Evolutionary conservation across 768 basidiomycete species (phyloP), one percentile per base, ranked within the genome.

Genomic region (Leucosporidium scottii): DNA sequence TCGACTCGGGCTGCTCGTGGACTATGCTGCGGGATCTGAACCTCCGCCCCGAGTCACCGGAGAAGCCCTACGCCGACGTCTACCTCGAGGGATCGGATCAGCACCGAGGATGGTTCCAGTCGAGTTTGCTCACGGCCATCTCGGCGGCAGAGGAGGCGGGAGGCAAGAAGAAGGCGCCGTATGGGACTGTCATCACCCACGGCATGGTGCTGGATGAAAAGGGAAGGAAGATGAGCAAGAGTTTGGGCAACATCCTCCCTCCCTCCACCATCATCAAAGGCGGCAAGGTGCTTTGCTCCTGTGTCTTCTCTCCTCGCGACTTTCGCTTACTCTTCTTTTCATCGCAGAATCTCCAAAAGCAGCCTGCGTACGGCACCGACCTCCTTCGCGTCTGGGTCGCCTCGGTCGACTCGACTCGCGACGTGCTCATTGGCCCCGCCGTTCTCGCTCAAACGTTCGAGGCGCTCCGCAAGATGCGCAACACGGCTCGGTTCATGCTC

Each of bases 61-160:
- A 59, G 23, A 47, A 65, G 39, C 73, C 76, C 2, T 44, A 83
- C 61, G 90, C 93, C 1, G 93, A 98, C 74, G 82, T 97, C 34
- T 94, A 91, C 76, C 80, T 99, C 34, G 94, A 99, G 75, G 96
- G 96, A 20, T 89, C 90, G 1, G 94, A 99, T 78, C 94, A 98
- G 78, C 94, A 99, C 78, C 87, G 94, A 10, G 94, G 94, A 13
- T 99, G 94, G 94, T 99, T 99, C 82, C 96, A 99, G 79, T 93
- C 91, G 65, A 88, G 91, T 72, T 79, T 99, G 31, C 80, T 99
- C 57, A 98, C 96, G 5, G 84, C 86, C 15, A 79, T 94, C 25
- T 80, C 84, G 25, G 78, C 80, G 4, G 76, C 17, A 67, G 74
- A 27, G 72, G 44, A 47, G 25, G 44, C 18, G 1, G 72, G 74